Percentiles rank a stretch among this genome's conserved stretches.
phyloP scores from a whole-genome alignment of 2,329 filamentous ascomycete species.

The Hymenoscyphus fructigenus region DNA sequence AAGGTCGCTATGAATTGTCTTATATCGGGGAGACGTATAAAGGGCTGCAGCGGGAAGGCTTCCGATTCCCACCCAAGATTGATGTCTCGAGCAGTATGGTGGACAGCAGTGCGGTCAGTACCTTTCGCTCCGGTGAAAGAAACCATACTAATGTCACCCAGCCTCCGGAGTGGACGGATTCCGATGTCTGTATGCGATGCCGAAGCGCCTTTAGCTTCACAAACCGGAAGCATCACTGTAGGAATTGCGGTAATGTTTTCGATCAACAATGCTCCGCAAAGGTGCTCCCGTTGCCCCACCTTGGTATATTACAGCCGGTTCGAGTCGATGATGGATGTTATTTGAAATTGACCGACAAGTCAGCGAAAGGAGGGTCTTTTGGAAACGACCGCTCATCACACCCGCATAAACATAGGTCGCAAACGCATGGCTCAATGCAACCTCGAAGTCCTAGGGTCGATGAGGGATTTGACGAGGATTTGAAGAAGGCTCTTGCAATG shows the following conservation, averaged over 20 bases:
- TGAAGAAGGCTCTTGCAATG: slow-evolving; percentile 93
- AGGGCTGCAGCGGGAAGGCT: slow-evolving; percentile 79
- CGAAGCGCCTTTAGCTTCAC: slow-evolving; percentile 95
- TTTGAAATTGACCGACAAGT: slow-evolving; percentile 79
- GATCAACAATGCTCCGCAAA: slow-evolving; percentile 94
- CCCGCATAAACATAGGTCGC: slow-evolving; percentile 57
- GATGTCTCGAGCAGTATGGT: slow-evolving; percentile 96
- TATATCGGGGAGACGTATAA: slow-evolving; percentile 90
- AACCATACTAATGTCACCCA: slow-evolving; percentile 39
- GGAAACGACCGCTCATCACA: slow-evolving; percentile 48
- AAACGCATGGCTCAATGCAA: slow-evolving; percentile 67
- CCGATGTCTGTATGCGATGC: slow-evolving; percentile 98
- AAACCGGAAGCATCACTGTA: slow-evolving; percentile 96
- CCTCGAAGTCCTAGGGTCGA: slow-evolving; percentile 86
- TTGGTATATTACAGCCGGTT: slow-evolving; percentile 88
- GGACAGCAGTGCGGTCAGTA: slow-evolving; percentile 86
- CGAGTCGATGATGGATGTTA: slow-evolving; percentile 97
- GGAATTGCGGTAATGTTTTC: slow-evolving; percentile 97
- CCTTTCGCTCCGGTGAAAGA: not conserved
- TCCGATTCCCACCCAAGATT: slow-evolving; percentile 81
- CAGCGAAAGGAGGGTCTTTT: slow-evolving; percentile 44
- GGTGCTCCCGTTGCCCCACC: slow-evolving; percentile 80
- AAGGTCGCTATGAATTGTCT: slow-evolving; percentile 75
- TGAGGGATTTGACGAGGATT: slow-evolving; percentile 88
- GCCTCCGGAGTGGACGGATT: slow-evolving; percentile 97